Base-by-base conservation (phyloP, 192 early-diverging fungal species). In the Glomus cerebriforme region DNA sequence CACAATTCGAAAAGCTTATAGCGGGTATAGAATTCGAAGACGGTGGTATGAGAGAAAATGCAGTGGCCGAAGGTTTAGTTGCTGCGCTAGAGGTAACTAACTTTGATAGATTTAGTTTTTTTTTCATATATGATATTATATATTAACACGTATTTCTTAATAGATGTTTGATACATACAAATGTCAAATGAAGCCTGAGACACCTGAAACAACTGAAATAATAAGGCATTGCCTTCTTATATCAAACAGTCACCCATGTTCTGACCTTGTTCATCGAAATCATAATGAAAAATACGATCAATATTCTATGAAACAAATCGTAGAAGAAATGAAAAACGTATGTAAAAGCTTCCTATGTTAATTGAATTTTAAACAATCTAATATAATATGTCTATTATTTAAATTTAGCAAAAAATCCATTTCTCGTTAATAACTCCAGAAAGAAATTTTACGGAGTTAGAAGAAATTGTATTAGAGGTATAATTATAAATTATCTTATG, bases 1-100 rank as follows among this genome's bases (percentile, higher is more conserved):
- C 68, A 58, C 37, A 83, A 22, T 88, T 85, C 64, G 81, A 85
- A 19, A 67, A 79, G 12, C 77, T 86, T 10, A 64, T 88, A 35
- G 76, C 75, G 29, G 79, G 64, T 24, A 83, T 88, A 43, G 59
- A 24, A 19, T 90, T 84, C 80, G 43, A 73, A 13, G 49, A 84
- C 75, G 88, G 87, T 15, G 84, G 85, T 7, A 85, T 86, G 13
- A 34, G 84, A 17, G 72, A 81, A 45, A 87, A 90, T 81, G 88
- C 89, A 17, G 86, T 89, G 3, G 79, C 79, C 32, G 89, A 90
- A 71, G 89, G 89, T 24, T 80, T 90, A 39, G 88, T 88, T 22
- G 87, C 83, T 37, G 89, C 88, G 19, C 67, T 90, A 45, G 89
- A 90, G 81, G 85, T 89, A 71, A 47, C 1, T n/a, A 47, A 29